Base-by-base conservation (phyloP, 2,329 filamentous ascomycete genomes). In the Pestalotiopsis sp. region DNA sequence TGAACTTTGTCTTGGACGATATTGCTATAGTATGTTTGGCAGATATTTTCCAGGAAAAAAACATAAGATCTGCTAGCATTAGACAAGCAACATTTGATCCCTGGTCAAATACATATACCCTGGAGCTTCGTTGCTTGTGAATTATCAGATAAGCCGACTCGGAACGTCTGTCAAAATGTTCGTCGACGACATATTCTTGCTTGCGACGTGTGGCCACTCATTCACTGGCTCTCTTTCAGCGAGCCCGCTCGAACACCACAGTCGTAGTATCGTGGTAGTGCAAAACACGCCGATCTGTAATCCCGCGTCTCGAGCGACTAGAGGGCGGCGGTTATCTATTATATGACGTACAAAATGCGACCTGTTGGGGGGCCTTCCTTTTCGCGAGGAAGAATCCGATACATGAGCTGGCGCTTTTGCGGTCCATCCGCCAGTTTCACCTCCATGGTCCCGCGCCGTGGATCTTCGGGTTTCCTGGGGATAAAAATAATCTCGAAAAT, bases 401-500 rank as follows among this genome's bases (percentile, higher is more conserved):
- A 52, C 45, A 52, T 20, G 20, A 52, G 45, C 45, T 52, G 14
- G 14, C 31, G 31, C 31, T 36, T 36, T 36, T 36, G 31, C 31
- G 45, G n/a, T n/a, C 57, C 57, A 14, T 13, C 6, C 27, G 25
- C 27, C 27, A 27, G 59, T 62, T 62, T 62, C 59, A 62, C 17
- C 59, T 36, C 59, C 59, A 62, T 36, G 27, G n/a, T 36, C 36
- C 59, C 36, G 56, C 56, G 31, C 45, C 36, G 59, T n/a, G 59
- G 31, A 27, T 62, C 59, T 27, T 31, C 36, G 20, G n/a, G 25
- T 14, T 65, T 65, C 25, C 63, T 57, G 56, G 65, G 56, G 65
- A 57, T 63, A 52, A 52, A 52, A 52, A 52, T 52, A 52, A 52
- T 41, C 27, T 23, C 56, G 45, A 36, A 61, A 67, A 67, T 67